Evolutionary conservation across 1,284 basidiomycete genomes (phyloP).

Genomic region (Ganoderma lingzhi): DNA sequence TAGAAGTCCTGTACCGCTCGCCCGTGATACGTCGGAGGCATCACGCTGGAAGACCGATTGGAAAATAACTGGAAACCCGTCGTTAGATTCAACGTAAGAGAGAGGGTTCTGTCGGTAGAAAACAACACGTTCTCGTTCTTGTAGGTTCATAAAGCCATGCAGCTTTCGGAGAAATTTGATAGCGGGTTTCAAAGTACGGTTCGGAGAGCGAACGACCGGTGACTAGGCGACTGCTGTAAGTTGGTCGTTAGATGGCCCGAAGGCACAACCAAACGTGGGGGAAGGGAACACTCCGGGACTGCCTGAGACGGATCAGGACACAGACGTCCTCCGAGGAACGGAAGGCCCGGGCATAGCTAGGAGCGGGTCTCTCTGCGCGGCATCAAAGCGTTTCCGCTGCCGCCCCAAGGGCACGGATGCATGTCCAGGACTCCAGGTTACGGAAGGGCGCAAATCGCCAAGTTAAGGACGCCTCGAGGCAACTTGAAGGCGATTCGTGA

Average conservation of each 20-base stretch:
- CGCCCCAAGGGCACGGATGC: background rate
- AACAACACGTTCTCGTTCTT: background rate
- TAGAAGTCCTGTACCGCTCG: background rate
- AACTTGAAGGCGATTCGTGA: background rate
- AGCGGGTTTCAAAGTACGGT: background rate
- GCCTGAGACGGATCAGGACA: background rate
- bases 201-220: background rate
- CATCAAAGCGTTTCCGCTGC: background rate
- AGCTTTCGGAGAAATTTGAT: background rate
- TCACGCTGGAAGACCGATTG: background rate
- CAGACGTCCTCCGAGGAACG: background rate
- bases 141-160: background rate
- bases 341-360: background rate
- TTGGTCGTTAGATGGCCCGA: background rate
- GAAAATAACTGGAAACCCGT: background rate
- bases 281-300: background rate
- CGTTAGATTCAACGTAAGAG: background rate
- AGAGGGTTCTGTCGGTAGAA: background rate
- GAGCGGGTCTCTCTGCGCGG: background rate
- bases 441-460: background rate
- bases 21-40: slow-evolving; percentile 1
- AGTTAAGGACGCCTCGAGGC: slow-evolving; percentile 1
- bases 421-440: background rate
- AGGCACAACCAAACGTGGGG: background rate
- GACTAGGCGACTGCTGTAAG: background rate